Evolutionary conservation across 2,329 filamentous ascomycete species (phyloP).

Genomic region (Sporothrix protearum): DNA sequence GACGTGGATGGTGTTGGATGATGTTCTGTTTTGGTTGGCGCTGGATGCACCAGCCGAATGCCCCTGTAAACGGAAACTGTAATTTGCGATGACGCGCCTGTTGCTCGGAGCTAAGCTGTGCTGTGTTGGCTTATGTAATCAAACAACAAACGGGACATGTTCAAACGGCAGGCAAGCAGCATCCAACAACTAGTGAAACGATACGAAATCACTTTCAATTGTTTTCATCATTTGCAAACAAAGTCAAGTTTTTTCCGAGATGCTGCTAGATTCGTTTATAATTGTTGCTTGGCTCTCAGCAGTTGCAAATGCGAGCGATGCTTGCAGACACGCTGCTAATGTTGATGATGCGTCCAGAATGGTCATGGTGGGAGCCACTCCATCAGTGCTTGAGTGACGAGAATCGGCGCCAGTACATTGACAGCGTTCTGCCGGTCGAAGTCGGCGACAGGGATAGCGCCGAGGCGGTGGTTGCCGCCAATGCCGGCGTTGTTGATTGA

Average conservation of each 20-base stretch:
- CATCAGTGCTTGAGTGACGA: slow-evolving; percentile 69
- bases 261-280: too few species aligned
- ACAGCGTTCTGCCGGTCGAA: slow-evolving; percentile 71
- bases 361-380: slow-evolving; percentile 67
- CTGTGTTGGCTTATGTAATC: neutral
- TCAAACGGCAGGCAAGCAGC: too few species aligned
- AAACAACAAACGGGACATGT: too few species aligned
- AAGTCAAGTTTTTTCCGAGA: too few species aligned
- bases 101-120: neutral
- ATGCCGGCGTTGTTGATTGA: slow-evolving; percentile 19
- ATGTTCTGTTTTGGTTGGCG: neutral
- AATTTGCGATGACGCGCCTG: neutral
- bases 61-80: neutral
- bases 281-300: too few species aligned
- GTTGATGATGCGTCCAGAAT: slow-evolving; percentile 55
- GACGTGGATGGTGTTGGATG: neutral
- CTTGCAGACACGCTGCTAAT: slow-evolving; percentile 53
- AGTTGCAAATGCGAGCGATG: too few species aligned
- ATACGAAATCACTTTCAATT: too few species aligned
- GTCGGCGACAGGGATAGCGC: slow-evolving; percentile 53
- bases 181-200: too few species aligned
- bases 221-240: too few species aligned
- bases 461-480: slow-evolving; percentile 24
- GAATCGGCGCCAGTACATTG: slow-evolving; percentile 79
- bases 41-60: neutral